Base-by-base conservation (phyloP, 225 moss, liverwort and hornwort genomes). In the Rhytidiadelphus loreus region DNA sequence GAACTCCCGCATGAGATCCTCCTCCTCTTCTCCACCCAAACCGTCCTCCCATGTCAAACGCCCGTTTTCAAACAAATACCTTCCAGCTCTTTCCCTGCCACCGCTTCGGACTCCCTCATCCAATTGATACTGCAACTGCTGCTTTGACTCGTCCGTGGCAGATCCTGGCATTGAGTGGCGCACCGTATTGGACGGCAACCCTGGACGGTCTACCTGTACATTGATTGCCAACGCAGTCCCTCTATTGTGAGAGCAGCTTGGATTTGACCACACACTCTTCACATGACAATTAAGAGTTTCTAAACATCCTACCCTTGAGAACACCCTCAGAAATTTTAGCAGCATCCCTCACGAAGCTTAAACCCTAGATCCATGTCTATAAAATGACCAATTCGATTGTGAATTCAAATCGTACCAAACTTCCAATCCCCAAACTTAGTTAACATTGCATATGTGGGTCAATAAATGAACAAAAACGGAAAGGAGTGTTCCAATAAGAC, bases 131-230 rank as follows among this genome's bases (percentile, higher is more conserved):
- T 95, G 92, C 86, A 93, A 89, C 80, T 92, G 91, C 88, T 92
- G 93, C 92, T 95, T 96, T 17, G 96, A 91, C 87, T 96, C 96
- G 80, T 98, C 98, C 65, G 93, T 90, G 73, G 96, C 95, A 91
- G 97, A 96, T 86, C 95, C 95, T 82, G 91, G 91, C 86, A 90
- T 91, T 62, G 95, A 93, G 83, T 93, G 93, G 29, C 94, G 94
- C 71, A 97, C 92, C 70, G 91, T 95, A 83, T 95, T 96, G 41
- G 97, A 95, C 55, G 98, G 98, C 85, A 98, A 91, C 44, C 98
- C 98, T 85, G 98, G 98, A 52, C 96, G 96, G 90, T 98, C 97
- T 23, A 98, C 96, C 91, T 98, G 96, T 68, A 77, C 80, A 94
- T 21, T 56, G 61, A 83, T 80, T 70, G 53, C 80, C 82, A 89